Evolutionary conservation across 2,329 filamentous ascomycete species (phyloP).

Genomic region (Xylaria polymorpha): DNA sequence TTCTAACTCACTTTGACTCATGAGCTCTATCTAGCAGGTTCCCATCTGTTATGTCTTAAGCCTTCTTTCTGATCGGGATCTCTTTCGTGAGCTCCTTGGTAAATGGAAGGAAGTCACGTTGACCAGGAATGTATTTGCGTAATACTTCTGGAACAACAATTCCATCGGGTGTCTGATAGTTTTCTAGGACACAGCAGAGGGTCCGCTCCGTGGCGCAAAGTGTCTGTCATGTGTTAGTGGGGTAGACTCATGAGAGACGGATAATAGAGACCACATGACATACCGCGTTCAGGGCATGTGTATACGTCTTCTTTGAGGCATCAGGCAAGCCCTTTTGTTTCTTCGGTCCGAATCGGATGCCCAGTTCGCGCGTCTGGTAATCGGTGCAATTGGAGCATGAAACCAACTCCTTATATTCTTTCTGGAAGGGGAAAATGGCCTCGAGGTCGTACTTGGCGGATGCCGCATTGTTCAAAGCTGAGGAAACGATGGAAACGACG

Average conservation of each 20-base stretch:
- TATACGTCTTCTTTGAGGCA: slow-evolving; percentile 83
- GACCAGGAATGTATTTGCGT: slow-evolving; percentile 88
- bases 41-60: slow-evolving; percentile 11
- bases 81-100: slow-evolving; percentile 83
- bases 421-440: slow-evolving; percentile 95
- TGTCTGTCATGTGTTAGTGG: slow-evolving; percentile 31
- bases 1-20: not conserved
- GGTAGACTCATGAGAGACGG: too few relatives aligned
- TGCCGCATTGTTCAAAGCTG: slow-evolving; percentile 88
- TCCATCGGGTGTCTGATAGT: slow-evolving; percentile 79
- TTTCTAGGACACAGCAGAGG: slow-evolving; percentile 94
- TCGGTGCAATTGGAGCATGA: slow-evolving; percentile 85
- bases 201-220: slow-evolving; percentile 82
- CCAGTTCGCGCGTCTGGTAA: slow-evolving; percentile 93
- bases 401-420: slow-evolving; percentile 95
- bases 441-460: slow-evolving; percentile 97
- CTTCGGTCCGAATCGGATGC: slow-evolving; percentile 92
- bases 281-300: slow-evolving; percentile 91
- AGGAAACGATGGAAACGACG: slow-evolving; percentile 94
- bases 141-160: slow-evolving; percentile 81
- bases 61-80: slow-evolving; percentile 38
- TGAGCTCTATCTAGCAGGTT: not conserved
- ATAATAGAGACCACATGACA: slow-evolving; percentile 38
- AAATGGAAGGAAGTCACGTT: slow-evolving; percentile 90
- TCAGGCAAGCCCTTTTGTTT: slow-evolving; percentile 75